Evolutionary conservation across 1,284 basidiomycete genomes (phyloP), one percentile per base, ranked within the genome.

Genomic region (Boletus smithii): DNA sequence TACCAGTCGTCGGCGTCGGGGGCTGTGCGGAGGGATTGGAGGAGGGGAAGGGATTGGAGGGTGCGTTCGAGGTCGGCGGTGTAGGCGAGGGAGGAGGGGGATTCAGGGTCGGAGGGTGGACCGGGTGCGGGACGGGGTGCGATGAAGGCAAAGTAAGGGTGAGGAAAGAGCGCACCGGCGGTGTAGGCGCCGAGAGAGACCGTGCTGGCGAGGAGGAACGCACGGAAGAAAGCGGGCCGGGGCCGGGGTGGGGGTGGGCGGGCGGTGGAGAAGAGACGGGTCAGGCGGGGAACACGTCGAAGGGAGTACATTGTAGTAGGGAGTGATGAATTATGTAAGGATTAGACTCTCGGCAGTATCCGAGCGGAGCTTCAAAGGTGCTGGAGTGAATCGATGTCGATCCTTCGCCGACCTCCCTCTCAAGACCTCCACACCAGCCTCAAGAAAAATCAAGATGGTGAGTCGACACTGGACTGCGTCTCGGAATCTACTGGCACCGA

Each of bases 111-210:
- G 0, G 67, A 18, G 23, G 77, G 76, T 0, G 88, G 83, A 11
- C 51, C 66, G 0, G 86, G 77, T 1, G 89, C 88, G 5, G 79
- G 72, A 7, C 84, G 77, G 9, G 91, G 91, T 45, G 80, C 85
- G 44, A 93, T 68, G 48, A 90, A 74, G 39, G 76, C 72, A 27
- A 80, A 68, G 46, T 81, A 59, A 10, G 75, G 65, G 1, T 84
- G 84, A 2, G 86, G 85, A 64, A 80, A 85, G 40, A 85, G 62
- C 9, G 81, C 75, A 14, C 86, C 85, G 9, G 74, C 51, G 30
- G 74, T 68, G 63, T 83, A 83, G 4, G 74, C 62, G 8, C 59
- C 41, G 32, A 61, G 6, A 3, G 60, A 53, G 44, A 50, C 38
- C 5, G 57, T 52, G 35, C 56, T 32, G 27, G 55, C 42, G 31